phyloP scores from a whole-genome alignment of 1,139 yeast species.

The Lodderomyces parapsilosis region DNA sequence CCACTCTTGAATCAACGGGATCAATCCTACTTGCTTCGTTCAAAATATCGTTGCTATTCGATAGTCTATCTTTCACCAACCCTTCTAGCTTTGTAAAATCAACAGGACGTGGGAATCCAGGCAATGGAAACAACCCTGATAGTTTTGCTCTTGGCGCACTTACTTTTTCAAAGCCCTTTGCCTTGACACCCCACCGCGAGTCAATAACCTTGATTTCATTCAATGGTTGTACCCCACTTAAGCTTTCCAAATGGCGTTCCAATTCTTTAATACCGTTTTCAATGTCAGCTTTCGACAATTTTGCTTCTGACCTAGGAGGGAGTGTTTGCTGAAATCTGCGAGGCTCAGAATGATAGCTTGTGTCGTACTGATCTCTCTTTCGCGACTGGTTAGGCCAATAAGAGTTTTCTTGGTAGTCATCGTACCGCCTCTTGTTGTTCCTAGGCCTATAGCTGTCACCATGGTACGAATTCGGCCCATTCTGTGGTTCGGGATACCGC shows the following conservation, averaged over 20 bases:
- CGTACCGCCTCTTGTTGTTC: conserved; percentile 1
- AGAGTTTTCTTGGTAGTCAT: not conserved
- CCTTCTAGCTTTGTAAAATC: conserved; percentile 58
- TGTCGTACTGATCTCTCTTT: not conserved
- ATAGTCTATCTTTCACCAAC: conserved; percentile 36
- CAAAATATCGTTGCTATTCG: conserved; percentile 40
- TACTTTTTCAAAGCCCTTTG: conserved; percentile 73
- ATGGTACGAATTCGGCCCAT: not conserved
- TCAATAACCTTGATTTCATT: conserved; percentile 35
- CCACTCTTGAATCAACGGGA: conserved; percentile 49
- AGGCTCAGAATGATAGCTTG: conserved; percentile 4
- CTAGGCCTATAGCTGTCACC: not conserved
- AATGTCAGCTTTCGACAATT: conserved; percentile 1
- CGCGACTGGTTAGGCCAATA: not conserved
- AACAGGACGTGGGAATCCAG: conserved; percentile 63
- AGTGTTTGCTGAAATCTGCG: not conserved
- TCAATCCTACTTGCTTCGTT: conserved; percentile 46
- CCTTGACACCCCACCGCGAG: conserved; percentile 73
- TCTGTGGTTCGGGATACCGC: not conserved
- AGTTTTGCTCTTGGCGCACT: conserved; percentile 80
- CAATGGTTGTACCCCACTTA: not conserved
- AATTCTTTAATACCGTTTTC: not conserved
- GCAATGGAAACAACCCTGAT: conserved; percentile 77
- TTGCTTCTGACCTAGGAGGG: not conserved
- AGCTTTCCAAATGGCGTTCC: not conserved